phyloP scores from a whole-genome alignment of 345 rosid genomes.

The Firmiana major region DNA sequence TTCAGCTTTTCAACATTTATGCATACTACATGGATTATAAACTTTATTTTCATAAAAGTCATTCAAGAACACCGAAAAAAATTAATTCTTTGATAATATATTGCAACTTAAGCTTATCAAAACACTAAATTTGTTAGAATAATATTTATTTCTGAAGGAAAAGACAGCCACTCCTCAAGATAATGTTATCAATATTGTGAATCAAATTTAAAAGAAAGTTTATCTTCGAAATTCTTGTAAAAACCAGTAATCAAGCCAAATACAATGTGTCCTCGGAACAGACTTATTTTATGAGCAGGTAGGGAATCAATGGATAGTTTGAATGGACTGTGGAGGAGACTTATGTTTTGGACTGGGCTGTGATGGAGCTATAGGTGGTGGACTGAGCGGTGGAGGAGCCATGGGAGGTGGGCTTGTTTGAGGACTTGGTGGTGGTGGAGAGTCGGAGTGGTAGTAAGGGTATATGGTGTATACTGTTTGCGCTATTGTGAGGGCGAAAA shows the following conservation, averaged over 20 bases:
- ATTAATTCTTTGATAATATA: too few species aligned
- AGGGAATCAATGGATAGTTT: not conserved
- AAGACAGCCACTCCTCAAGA: not conserved
- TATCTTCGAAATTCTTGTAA: not conserved
- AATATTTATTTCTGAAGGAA: not conserved
- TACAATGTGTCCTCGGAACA: too few species aligned
- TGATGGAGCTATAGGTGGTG: not conserved
- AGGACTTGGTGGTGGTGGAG: not conserved
- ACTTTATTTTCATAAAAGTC: too few species aligned
- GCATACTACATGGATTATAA: too few species aligned
- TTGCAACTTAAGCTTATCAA: not conserved
- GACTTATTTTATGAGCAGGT: not conserved
- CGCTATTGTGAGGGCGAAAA: conserved; percentile 39
- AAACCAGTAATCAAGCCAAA: not conserved
- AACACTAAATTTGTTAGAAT: not conserved
- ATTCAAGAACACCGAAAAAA: not conserved
- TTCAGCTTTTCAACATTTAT: too few species aligned
- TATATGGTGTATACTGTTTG: conserved; percentile 29
- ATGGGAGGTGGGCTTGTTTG: not conserved
- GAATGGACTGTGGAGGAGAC: not conserved
- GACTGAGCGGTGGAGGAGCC: not conserved
- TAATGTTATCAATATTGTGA: not conserved
- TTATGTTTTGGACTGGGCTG: not conserved
- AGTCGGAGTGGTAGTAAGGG: conserved; percentile 17
- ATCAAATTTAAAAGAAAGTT: not conserved